Evolutionary conservation across 129 eudicot genomes (phyloP), one percentile per base, ranked within the genome.

Genomic region (Flaveria trinervia): DNA sequence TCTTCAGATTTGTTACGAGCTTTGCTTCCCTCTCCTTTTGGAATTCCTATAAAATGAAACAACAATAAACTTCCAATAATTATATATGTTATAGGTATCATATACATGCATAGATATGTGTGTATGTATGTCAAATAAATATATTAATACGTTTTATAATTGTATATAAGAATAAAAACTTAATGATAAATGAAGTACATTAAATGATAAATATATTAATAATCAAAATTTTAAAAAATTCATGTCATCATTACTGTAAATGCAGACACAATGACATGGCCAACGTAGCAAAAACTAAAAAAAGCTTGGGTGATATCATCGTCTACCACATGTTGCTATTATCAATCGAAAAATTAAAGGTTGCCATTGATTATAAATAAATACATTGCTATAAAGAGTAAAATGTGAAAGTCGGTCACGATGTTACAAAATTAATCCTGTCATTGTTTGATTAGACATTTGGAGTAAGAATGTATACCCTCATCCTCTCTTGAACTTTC

Each of bases 1-100:
- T 80, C 76, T 90, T 90, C 44, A 93, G 82, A 83, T 60, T 80
- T 44, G 70, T 66, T 75, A 80, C 80, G 74, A 93, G 98, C 68
- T 93, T 93, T 22, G 79, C 86, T 85, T 86, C 90, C 85, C 98
- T 93, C 79, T 93, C 96, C 86, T 80, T 81, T 85, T 90, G 96
- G 49, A 85, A 41, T 71, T 84, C 89, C 98, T 92, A 70, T 45
- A 61, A 0, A 26, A 25, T 28, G 23, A 17, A 66, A 41, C 13
- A 71, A 33, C 30, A 60, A 59, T 62, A 8, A 71, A n/a, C 26
- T 16, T 43, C 57, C 25, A 10, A 66, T 39, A 66, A 12, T 12
- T 25, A 25, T 20, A 56, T 5, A 56, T 56, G 28, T 56, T 20
- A 56, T 18, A 20, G 25, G 2, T 56, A 56, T 20, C 28, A 18